Conservation (phyloP, 345 rosid species). For the Camelina hispida region DNA sequence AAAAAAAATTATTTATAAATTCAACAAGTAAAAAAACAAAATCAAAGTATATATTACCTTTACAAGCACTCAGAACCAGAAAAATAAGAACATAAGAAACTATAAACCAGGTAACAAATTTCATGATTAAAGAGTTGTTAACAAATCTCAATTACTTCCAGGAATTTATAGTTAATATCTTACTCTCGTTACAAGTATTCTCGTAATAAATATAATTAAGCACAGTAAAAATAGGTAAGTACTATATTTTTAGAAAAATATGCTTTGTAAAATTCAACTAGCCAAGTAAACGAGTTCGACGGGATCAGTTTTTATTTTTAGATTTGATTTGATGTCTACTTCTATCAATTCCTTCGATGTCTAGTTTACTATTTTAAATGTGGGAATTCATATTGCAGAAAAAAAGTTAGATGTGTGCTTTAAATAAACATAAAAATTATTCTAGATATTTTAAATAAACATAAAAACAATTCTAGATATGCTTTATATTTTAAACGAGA, state of each 20-base stretch:
- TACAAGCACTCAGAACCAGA: background rate
- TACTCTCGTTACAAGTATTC: background rate
- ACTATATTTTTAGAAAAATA: background rate
- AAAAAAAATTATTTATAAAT: no score
- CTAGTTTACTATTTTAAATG: no score
- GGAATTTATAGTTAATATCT: background rate
- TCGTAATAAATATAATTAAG: background rate
- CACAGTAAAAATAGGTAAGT: background rate
- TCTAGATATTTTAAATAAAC: no score
- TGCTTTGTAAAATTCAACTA: slow-evolving; percentile 5
- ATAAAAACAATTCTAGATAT: no score
- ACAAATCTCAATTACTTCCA: background rate
- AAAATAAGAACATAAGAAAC: slow-evolving; percentile 1
- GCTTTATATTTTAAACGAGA: no score
- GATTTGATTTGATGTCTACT: background rate
- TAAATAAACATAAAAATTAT: no score
- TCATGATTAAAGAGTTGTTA: slow-evolving; percentile 13
- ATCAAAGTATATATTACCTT: background rate
- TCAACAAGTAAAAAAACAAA: background rate
- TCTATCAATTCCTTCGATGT: background rate
- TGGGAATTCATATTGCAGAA: no score
- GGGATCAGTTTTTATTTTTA: slow-evolving; percentile 7
- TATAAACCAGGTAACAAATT: slow-evolving; percentile 18
- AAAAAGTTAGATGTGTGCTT: no score
- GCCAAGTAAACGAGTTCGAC: slow-evolving; percentile 4